Conservation (phyloP, 805 yeast species). For the Ogataea wickerhamii region DNA sequence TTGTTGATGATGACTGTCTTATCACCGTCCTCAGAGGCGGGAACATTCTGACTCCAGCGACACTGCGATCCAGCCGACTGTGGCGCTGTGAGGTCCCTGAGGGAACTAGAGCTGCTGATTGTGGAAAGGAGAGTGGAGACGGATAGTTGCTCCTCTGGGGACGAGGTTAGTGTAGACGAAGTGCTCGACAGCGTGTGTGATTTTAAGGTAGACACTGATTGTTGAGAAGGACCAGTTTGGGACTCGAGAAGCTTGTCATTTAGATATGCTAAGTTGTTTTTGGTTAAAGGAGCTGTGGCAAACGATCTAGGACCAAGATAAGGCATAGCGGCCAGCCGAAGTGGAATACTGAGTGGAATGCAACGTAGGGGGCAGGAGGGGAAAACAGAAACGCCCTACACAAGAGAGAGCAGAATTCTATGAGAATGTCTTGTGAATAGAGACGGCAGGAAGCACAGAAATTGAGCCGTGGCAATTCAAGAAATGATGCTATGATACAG, state of each 20-base stretch:
- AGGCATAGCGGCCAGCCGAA: conserved; percentile 24
- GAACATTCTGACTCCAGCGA: conserved; percentile 5
- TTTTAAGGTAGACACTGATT: conserved; percentile 1
- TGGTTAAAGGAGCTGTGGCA: conserved; percentile 34
- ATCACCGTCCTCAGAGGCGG: conserved; percentile 23
- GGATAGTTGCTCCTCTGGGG: conserved; percentile 22
- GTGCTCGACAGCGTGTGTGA: conserved; percentile 7
- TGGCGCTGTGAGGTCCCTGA: conserved; percentile 10
- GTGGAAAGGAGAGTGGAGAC: conserved; percentile 29
- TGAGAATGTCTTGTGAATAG: conserved; percentile 2
- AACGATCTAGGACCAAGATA: conserved; percentile 35
- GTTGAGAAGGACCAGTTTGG: conserved; percentile 3
- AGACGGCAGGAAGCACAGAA: background rate
- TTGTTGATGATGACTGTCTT: conserved; percentile 22
- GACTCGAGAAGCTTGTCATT: conserved; percentile 21
- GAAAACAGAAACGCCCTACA: background rate
- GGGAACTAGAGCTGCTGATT: conserved; percentile 19
- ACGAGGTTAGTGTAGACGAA: conserved; percentile 16
- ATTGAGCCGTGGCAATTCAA: background rate
- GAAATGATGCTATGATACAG: background rate
- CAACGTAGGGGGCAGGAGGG: background rate
- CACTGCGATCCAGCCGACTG: conserved; percentile 5
- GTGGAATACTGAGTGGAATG: background rate
- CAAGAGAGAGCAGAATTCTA: background rate
- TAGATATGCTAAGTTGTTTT: conserved; percentile 30